phyloP scores from a whole-genome alignment of 495 filamentous ascomycete species.

The Annulohypoxylon stygium region DNA sequence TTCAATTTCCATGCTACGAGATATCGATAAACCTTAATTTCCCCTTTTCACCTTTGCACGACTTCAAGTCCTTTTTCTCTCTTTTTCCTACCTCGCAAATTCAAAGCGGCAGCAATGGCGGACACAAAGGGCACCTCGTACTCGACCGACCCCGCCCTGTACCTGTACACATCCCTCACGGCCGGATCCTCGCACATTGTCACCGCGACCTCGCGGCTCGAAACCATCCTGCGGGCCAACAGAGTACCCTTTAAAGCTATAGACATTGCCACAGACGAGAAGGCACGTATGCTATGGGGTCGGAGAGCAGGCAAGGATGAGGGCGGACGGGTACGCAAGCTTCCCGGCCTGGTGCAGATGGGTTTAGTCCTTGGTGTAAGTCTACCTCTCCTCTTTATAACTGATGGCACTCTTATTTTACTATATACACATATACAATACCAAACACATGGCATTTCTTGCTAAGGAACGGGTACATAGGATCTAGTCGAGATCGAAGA shows the following conservation, averaged over 20 bases:
- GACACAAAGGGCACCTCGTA: constrained; percentile 66
- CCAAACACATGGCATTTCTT: neutral
- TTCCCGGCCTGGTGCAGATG: constrained; percentile 90
- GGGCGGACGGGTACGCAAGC: constrained; percentile 75
- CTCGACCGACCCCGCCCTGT: constrained; percentile 83
- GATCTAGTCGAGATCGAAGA: constrained; percentile 95
- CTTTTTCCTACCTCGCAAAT: neutral
- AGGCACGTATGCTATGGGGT: constrained; percentile 90
- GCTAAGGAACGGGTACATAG: constrained; percentile 57
- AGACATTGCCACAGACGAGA: constrained; percentile 92
- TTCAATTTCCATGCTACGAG: constrained; percentile 10
- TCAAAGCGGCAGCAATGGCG: constrained; percentile 54
- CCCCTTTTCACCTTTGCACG: neutral
- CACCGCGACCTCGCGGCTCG: constrained; percentile 92
- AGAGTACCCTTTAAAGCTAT: constrained; percentile 91
- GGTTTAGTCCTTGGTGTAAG: constrained; percentile 88
- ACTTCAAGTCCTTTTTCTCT: neutral
- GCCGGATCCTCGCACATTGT: constrained; percentile 96
- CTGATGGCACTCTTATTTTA: neutral
- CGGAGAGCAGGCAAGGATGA: constrained; percentile 75
- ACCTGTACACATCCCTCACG: constrained; percentile 95
- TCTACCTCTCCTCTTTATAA: constrained; percentile 30
- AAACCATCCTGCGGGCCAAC: constrained; percentile 97
- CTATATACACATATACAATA: neutral
- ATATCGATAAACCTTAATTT: constrained; percentile 28